Percentiles rank a stretch among this genome's conserved stretches.
Conservation (phyloP, 345 rosid species). For the Salix udensis region DNA sequence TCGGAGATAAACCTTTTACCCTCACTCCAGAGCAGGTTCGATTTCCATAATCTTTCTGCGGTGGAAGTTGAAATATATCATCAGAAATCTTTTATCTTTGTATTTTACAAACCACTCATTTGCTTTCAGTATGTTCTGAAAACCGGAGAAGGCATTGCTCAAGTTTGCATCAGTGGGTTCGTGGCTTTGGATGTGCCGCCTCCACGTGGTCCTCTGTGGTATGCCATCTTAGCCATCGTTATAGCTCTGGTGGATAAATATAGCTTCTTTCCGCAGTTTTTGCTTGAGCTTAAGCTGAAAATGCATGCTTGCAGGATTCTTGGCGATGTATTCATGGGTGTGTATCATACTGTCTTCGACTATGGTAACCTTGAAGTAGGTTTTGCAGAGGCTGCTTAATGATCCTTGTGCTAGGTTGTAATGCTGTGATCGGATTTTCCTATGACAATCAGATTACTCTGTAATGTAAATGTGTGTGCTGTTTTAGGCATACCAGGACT, state of each 20-base stretch:
- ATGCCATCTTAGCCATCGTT: conserved; percentile 1
- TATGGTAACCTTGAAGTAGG: conserved; percentile 55
- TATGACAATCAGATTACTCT: neutral
- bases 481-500: neutral
- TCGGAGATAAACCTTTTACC: conserved; percentile 49
- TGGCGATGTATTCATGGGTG: conserved; percentile 84
- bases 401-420: neutral
- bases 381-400: conserved; percentile 58
- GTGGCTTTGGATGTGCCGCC: conserved; percentile 60
- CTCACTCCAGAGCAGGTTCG: conserved; percentile 71
- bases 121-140: conserved; percentile 62
- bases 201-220: conserved; percentile 74
- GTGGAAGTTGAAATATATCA: neutral
- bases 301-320: conserved; percentile 49
- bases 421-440: neutral
- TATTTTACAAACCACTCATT: neutral
- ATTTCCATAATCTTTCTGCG: neutral
- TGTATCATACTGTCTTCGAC: conserved; percentile 69
- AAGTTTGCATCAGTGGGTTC: conserved; percentile 66
- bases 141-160: conserved; percentile 47
- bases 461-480: neutral
- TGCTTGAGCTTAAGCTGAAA: neutral
- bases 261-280: neutral
- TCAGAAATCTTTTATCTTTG: neutral
- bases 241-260: neutral